A percentile compares a stretch with the other conserved stretches of the same genome.
Evolutionary conservation across 495 filamentous ascomycete genomes (phyloP).

Genomic region (Lophium mytilinum): DNA sequence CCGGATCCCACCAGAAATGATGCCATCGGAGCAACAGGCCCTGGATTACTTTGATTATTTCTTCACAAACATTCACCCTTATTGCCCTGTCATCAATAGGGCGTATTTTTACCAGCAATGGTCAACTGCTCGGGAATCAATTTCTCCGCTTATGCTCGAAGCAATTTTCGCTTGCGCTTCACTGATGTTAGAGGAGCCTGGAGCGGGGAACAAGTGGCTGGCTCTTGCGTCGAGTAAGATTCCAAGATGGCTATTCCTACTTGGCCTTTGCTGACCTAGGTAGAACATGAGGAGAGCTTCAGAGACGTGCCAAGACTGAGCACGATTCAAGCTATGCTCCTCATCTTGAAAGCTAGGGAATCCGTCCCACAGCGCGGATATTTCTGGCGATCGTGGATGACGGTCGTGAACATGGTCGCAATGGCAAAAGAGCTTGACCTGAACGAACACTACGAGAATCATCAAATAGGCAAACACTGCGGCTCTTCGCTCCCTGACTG

Average conservation of each 20-base stretch:
- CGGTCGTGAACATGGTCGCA: constrained; percentile 78
- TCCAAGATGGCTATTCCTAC: not conserved
- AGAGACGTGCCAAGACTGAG: constrained; percentile 90
- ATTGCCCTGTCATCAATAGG: constrained; percentile 88
- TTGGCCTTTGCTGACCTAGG: constrained; percentile 12
- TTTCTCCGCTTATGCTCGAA: constrained; percentile 88
- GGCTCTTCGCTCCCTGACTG: constrained; percentile 65
- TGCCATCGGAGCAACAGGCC: constrained; percentile 80
- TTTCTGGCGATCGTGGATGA: constrained; percentile 98
- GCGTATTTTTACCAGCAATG: constrained; percentile 83
- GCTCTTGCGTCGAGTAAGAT: constrained; percentile 80
- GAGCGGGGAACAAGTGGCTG: constrained; percentile 87
- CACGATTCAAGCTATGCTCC: constrained; percentile 84
- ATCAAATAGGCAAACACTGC: constrained; percentile 63
- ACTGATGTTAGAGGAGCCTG: constrained; percentile 70
- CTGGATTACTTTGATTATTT: constrained; percentile 87
- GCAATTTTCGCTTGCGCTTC: constrained; percentile 93
- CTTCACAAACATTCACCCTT: constrained; percentile 88
- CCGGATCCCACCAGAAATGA: constrained; percentile 85
- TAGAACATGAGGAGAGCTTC: constrained; percentile 90
- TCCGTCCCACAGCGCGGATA: constrained; percentile 87
- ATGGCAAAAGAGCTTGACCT: constrained; percentile 92
- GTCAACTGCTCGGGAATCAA: constrained; percentile 73
- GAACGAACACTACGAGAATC: constrained; percentile 74
- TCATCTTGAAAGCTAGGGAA: constrained; percentile 87